Evolutionary conservation across 225 moss, liverwort and hornwort species (phyloP).

Genomic region (Ulota crispa): DNA sequence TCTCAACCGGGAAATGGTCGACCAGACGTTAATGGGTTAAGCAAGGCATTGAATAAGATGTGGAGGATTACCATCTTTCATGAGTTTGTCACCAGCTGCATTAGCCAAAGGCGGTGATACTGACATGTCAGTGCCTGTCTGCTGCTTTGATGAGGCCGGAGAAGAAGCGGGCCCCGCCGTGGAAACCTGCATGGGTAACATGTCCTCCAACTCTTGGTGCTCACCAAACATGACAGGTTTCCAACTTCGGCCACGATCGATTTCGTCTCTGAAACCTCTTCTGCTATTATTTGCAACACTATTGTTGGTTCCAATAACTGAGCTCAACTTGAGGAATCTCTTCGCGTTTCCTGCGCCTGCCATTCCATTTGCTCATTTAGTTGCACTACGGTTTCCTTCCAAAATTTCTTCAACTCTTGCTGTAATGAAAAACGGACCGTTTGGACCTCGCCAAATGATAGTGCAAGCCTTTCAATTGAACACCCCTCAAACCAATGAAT

Average conservation of each 20-base stretch:
- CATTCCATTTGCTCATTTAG: conserved; percentile 52
- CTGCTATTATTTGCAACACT: conserved; percentile 48
- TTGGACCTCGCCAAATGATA: conserved; percentile 34
- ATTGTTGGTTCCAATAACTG: conserved; percentile 39
- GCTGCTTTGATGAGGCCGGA: conserved; percentile 71
- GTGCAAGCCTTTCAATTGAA: conserved; percentile 35
- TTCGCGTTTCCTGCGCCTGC: conserved; percentile 46
- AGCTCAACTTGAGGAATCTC: conserved; percentile 37
- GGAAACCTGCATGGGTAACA: conserved; percentile 63
- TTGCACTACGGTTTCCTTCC: conserved; percentile 35
- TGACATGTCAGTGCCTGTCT: conserved; percentile 75
- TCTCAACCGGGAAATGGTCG: too few relatives aligned
- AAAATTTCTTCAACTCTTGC: conserved; percentile 38
- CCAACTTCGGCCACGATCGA: conserved; percentile 70
- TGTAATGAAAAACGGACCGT: conserved; percentile 21
- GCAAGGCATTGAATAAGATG: neutral
- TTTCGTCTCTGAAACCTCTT: conserved; percentile 61
- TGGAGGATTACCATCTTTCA: conserved; percentile 69
- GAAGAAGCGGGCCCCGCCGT: conserved; percentile 44
- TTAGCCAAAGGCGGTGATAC: conserved; percentile 63
- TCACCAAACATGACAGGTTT: conserved; percentile 86
- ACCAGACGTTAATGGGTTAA: too few relatives aligned
- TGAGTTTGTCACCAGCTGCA: conserved; percentile 58
- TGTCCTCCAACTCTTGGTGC: conserved; percentile 67
- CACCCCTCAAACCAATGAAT: conserved; percentile 37